Evolutionary conservation across 2,329 filamentous ascomycete species (phyloP).

Genomic region (Coniochaeta sp.): DNA sequence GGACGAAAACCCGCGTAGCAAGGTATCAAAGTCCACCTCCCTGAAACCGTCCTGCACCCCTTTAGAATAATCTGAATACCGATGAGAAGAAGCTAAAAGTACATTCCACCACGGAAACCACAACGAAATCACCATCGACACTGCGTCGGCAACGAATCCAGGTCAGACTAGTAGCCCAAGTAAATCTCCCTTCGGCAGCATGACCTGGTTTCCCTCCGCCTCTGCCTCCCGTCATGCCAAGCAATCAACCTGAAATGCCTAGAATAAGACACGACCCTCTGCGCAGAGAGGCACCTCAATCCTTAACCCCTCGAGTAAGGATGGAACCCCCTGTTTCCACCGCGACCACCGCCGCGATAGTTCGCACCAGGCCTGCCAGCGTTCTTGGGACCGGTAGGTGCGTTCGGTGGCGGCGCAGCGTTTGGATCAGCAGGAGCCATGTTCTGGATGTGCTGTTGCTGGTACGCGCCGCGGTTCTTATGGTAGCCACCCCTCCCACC

Average conservation of each 20-base stretch:
- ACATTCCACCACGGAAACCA: neutral
- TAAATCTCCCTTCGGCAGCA: neutral
- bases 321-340: slow-evolving; percentile 68
- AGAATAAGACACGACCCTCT: too few relatives aligned
- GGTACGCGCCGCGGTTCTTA: slow-evolving; percentile 23
- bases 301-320: slow-evolving; percentile 49
- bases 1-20: neutral
- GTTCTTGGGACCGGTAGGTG: slow-evolving; percentile 94
- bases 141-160: neutral
- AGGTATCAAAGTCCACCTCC: neutral
- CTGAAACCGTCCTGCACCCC: neutral
- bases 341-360: slow-evolving; percentile 82
- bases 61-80: neutral
- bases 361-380: slow-evolving; percentile 86
- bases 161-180: neutral
- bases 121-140: too few relatives aligned
- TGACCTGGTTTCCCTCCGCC: neutral
- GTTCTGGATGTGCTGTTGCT: slow-evolving; percentile 17
- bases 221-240: neutral
- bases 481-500: slow-evolving; percentile 33
- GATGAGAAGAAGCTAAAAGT: neutral
- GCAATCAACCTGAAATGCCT: too few relatives aligned
- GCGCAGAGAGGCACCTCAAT: neutral
- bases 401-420: slow-evolving; percentile 65
- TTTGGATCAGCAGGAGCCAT: slow-evolving; percentile 38